phyloP scores from a whole-genome alignment of 441 rosid species.

The Pelargonium australe region DNA sequence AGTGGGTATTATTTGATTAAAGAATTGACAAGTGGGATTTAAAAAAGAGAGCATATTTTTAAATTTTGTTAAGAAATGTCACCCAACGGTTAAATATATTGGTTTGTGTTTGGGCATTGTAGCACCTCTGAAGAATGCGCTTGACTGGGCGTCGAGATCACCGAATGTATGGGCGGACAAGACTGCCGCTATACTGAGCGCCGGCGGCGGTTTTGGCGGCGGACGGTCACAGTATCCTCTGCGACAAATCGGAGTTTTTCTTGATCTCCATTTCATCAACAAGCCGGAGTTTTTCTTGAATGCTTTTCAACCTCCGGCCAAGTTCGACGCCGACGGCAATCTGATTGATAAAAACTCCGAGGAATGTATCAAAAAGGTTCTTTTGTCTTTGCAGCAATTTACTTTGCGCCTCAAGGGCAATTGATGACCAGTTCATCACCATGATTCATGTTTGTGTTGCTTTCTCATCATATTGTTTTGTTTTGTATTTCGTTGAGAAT shows the following conservation, averaged over 20 bases:
- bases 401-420: conserved; percentile 44
- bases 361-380: conserved; percentile 41
- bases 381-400: conserved; percentile 45
- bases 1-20: background rate
- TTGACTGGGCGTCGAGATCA: conserved; percentile 76
- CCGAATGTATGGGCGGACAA: conserved; percentile 77
- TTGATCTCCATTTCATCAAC: conserved; percentile 81
- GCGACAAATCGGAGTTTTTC: conserved; percentile 65
- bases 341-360: conserved; percentile 41
- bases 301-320: conserved; percentile 59
- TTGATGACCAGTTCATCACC: conserved; percentile 5
- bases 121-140: conserved; percentile 73
- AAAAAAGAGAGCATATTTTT: background rate
- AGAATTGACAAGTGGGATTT: background rate
- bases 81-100: background rate
- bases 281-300: conserved; percentile 60
- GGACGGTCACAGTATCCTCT: conserved; percentile 58
- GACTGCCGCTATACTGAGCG: conserved; percentile 63
- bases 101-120: background rate
- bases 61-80: background rate
- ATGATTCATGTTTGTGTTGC: background rate
- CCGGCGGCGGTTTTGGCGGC: conserved; percentile 51
- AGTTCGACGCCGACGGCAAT: conserved; percentile 56
- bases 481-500: too few species aligned
- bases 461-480: background rate